Evolutionary conservation across 306 rosid genomes (phyloP).

Genomic region (Psophocarpus tetragonolobus): DNA sequence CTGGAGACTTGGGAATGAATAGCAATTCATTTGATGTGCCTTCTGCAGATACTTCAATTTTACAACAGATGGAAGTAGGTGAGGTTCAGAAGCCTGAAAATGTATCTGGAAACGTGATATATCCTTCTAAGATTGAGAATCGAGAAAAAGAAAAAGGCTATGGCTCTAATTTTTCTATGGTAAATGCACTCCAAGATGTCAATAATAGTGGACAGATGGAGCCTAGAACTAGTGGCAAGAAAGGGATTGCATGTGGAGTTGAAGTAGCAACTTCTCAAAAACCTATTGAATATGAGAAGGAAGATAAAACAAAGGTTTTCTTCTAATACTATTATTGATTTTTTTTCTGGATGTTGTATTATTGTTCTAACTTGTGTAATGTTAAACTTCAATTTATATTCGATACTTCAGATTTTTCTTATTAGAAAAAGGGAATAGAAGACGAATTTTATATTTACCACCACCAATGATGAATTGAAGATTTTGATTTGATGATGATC

Average conservation of each 20-base stretch:
- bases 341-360: conserved; percentile 9
- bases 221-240: conserved; percentile 27
- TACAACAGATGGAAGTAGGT: conserved; percentile 33
- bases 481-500: conserved; percentile 4
- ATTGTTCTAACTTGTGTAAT: not conserved
- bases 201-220: conserved; percentile 35
- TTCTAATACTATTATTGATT: conserved; percentile 16
- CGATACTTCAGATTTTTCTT: not conserved
- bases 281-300: conserved; percentile 35
- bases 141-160: conserved; percentile 35
- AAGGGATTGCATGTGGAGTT: conserved; percentile 20
- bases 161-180: conserved; percentile 26
- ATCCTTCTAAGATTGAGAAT: conserved; percentile 15
- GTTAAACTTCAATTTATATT: conserved; percentile 1
- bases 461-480: not conserved
- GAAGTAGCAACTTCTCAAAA: conserved; percentile 30
- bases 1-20: conserved; percentile 45
- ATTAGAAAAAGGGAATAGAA: no score
- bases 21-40: conserved; percentile 37
- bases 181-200: conserved; percentile 27
- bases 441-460: no score
- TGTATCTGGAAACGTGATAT: conserved; percentile 12
- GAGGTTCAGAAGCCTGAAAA: conserved; percentile 38
- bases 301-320: conserved; percentile 63
- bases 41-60: conserved; percentile 39